phyloP scores from a whole-genome alignment of 2,329 filamentous ascomycete species.

The Trichoderma guizhouense region DNA sequence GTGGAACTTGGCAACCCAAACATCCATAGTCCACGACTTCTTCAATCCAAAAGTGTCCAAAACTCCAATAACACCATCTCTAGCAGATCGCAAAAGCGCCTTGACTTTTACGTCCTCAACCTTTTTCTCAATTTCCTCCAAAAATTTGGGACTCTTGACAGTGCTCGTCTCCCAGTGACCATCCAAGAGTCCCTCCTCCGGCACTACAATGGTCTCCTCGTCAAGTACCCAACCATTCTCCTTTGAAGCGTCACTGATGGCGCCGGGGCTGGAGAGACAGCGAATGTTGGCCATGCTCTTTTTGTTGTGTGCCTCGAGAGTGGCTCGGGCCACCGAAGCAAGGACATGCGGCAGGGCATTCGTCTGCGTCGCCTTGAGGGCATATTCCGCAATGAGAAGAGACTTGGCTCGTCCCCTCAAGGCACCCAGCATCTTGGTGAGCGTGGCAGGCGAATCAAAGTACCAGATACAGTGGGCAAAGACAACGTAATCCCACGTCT shows the following conservation, averaged over 20 bases:
- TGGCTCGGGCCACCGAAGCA: slow-evolving; percentile 44
- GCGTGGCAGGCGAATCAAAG: slow-evolving; percentile 39
- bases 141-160: slow-evolving; percentile 30
- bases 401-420: slow-evolving; percentile 23
- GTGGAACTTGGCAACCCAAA: slow-evolving; percentile 33
- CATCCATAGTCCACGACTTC: slow-evolving; percentile 41
- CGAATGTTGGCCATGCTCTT: slow-evolving; percentile 45
- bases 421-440: slow-evolving; percentile 23
- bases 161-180: slow-evolving; percentile 45
- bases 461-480: slow-evolving; percentile 54
- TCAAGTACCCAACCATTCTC: slow-evolving; percentile 38
- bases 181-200: slow-evolving; percentile 41
- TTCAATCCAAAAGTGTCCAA: slow-evolving; percentile 30
- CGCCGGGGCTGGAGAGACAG: slow-evolving; percentile 41
- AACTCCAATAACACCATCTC: slow-evolving; percentile 33
- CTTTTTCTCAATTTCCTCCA: slow-evolving; percentile 31
- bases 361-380: slow-evolving; percentile 34
- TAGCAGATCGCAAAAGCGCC: slow-evolving; percentile 28
- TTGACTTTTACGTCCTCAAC: slow-evolving; percentile 29
- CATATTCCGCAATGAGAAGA: slow-evolving; percentile 29
- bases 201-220: slow-evolving; percentile 35
- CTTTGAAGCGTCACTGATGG: slow-evolving; percentile 36
- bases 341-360: slow-evolving; percentile 48
- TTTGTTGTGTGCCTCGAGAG: slow-evolving; percentile 41
- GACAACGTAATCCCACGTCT: slow-evolving; percentile 43